Conservation (phyloP, 164 flowering plant species). For the Euptelea pleiosperma region DNA sequence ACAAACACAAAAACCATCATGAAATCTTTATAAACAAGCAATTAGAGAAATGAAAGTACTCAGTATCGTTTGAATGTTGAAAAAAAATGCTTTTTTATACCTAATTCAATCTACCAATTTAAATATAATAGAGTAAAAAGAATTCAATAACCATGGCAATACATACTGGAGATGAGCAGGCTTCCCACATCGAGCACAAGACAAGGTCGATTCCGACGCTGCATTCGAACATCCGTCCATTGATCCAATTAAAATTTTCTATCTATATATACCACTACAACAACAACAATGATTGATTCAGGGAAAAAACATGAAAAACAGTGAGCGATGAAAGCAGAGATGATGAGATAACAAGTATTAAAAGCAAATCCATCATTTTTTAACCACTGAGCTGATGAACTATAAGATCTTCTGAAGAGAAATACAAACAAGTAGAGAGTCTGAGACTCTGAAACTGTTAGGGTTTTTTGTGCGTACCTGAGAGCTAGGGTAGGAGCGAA, state of each 20-base stretch:
- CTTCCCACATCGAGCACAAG: constrained; percentile 73
- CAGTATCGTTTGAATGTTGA: background rate
- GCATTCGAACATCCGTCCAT: constrained; percentile 58
- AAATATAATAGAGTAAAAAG: background rate
- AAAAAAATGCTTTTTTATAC: background rate
- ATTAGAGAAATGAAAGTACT: background rate
- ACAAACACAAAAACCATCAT: no score
- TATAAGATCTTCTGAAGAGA: no score
- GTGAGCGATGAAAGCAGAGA: no score
- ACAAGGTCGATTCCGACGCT: constrained; percentile 31
- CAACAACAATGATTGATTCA: no score
- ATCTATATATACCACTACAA: background rate
- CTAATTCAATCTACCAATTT: background rate
- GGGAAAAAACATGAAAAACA: background rate
- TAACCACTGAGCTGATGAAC: no score
- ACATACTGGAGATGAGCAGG: constrained; percentile 87
- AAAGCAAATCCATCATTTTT: no score
- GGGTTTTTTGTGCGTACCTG: no score
- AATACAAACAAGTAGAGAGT: no score
- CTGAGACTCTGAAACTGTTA: no score
- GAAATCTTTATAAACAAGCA: no score
- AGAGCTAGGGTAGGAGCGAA: no score
- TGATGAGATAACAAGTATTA: no score
- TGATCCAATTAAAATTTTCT: background rate
- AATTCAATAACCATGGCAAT: background rate